These are phyloP conservation scores for Boletus sp. DNA, from an alignment of 768 basidiomycete species.

Conservation along the genomic window DNA sequence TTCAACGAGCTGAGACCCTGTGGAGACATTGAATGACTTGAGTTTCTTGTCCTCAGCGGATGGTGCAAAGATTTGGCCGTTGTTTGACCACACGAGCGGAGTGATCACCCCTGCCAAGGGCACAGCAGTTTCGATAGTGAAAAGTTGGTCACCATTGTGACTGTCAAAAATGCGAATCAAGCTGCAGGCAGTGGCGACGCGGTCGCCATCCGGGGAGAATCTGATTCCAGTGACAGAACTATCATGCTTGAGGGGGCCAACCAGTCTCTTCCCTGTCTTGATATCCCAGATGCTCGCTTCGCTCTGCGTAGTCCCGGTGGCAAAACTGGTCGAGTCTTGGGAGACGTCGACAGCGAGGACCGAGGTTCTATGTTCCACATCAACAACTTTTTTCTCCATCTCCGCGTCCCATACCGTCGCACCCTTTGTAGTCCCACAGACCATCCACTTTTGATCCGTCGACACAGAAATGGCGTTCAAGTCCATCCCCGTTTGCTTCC, in stretches of 20 bases:
- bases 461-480: not conserved
- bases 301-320: not conserved
- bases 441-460: not conserved
- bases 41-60: not conserved
- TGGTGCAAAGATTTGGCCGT: not conserved
- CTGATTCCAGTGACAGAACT: not conserved
- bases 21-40: not conserved
- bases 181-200: not conserved
- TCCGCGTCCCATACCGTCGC: not conserved
- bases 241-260: not conserved
- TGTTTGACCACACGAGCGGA: not conserved
- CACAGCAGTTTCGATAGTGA: too few relatives aligned
- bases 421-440: not conserved
- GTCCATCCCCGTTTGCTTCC: not conserved
- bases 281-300: not conserved
- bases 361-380: not conserved
- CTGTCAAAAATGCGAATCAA: not conserved
- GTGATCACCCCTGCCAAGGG: too few relatives aligned
- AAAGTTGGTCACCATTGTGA: not conserved
- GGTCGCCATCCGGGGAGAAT: not conserved
- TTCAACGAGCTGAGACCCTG: not conserved
- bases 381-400: too few relatives aligned
- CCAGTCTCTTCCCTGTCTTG: too few relatives aligned
- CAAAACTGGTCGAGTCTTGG: not conserved
- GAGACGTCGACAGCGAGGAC: not conserved